Evolutionary conservation across 1,284 basidiomycete genomes (phyloP), one percentile per base, ranked within the genome.

Genomic region (Trametes versicolor): DNA sequence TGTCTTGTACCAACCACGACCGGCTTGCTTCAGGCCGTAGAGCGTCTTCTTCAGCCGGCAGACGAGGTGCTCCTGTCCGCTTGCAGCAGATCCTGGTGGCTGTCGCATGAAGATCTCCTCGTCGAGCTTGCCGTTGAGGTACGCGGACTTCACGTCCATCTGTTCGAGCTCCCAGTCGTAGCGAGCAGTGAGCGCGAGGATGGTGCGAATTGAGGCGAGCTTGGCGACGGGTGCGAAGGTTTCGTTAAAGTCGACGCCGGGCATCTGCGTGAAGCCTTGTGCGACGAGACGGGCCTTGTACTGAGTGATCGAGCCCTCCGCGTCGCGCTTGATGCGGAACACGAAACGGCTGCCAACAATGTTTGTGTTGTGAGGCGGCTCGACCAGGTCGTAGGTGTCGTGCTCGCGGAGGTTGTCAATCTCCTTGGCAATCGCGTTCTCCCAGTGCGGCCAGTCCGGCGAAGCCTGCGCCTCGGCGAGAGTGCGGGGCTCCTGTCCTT

Each of bases 141-240:
- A 32, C 29, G n/a, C n/a, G n/a, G n/a, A n/a, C n/a, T n/a, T n/a
- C n/a, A n/a, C n/a, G n/a, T n/a, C n/a, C n/a, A n/a, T n/a, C n/a
- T n/a, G n/a, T n/a, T n/a, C n/a, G n/a, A n/a, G n/a, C 13, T 73
- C 68, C 55, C 68, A 72, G 59, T 73, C 71, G 2, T 69, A 43
- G 6, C 43, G 49, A 0, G 78, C 76, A 7, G 76, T 76, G 0
- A 80, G 36, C 0, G 77, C 70, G 1, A 80, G 66, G 6, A 79
- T 64, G 0, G 70, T 61, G 2, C 75, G 67, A 17, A 79, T 70
- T 2, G 75, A 73, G 78, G 78, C 0, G 79, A 67, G 51, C 67
- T 78, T 7, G 75, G n/a, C n/a, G n/a, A n/a, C n/a, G n/a, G n/a
- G n/a, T n/a, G n/a, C n/a, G n/a, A n/a, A n/a, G n/a, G n/a, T n/a